These are phyloP conservation scores for Durusdinium trenchii DNA, from an alignment of 73 alveolate species.

Conservation along the genomic window DNA sequence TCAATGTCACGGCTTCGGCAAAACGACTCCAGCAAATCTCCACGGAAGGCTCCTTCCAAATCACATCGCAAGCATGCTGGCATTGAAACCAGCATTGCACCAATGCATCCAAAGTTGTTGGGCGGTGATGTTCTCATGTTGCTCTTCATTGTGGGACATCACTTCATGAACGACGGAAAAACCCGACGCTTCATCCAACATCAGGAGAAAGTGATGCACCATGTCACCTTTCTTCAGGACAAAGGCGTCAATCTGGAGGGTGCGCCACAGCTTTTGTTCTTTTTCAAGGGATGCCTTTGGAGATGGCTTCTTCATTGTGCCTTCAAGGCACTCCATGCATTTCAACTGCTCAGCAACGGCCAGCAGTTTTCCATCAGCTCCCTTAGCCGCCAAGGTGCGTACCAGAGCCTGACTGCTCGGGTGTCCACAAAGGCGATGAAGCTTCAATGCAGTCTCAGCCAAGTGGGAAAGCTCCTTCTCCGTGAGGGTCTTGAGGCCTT, in stretches of 20 bases:
- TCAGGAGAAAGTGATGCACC: conserved; percentile 23
- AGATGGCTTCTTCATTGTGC: background rate
- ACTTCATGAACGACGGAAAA: background rate
- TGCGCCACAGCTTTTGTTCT: background rate
- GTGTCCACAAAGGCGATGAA: conserved; percentile 11
- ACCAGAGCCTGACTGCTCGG: background rate
- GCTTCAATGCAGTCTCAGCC: background rate
- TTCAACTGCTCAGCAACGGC: background rate
- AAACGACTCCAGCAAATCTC: background rate
- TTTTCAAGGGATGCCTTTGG: background rate
- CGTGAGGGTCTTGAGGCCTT: background rate
- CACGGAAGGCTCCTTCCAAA: conserved; percentile 9
- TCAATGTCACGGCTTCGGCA: background rate
- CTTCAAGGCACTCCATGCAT: background rate
- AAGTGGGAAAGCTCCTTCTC: background rate
- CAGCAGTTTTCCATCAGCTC: background rate
- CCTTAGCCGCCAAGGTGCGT: background rate
- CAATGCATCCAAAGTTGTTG: background rate
- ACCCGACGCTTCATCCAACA: conserved; percentile 3
- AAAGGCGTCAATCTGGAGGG: background rate
- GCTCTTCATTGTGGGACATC: background rate
- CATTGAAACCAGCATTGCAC: background rate
- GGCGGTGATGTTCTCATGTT: background rate
- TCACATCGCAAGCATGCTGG: background rate
- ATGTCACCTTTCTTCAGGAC: background rate